A percentile compares a stretch with the other conserved stretches of the same genome.
Conservation (phyloP, 495 filamentous ascomycete species). For the Acidiella bohemica region DNA sequence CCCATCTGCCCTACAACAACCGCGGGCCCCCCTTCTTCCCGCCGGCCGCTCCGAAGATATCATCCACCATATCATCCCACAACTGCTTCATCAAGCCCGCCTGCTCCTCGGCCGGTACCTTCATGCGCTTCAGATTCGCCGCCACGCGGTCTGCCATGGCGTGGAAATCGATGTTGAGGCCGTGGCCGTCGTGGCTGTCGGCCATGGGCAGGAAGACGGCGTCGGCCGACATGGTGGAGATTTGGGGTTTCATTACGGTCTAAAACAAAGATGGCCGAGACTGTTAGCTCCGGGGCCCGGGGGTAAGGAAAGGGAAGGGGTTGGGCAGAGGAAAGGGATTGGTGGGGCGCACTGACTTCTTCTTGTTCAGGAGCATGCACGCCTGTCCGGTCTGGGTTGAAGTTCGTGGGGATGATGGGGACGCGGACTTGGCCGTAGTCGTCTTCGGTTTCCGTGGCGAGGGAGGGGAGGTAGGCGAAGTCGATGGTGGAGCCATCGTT, state of each 20-base stretch:
- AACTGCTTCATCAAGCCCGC: constrained; percentile 36
- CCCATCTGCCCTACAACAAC: no score
- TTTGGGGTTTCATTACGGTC: constrained; percentile 45
- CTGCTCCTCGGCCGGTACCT: constrained; percentile 21
- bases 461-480: constrained; percentile 45
- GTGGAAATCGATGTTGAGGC: constrained; percentile 44
- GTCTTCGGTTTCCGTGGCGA: constrained; percentile 32
- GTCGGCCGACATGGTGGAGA: constrained; percentile 41
- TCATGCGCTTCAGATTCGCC: constrained; percentile 25
- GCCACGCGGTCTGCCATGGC: constrained; percentile 39
- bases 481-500: constrained; percentile 50
- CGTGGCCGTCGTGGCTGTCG: constrained; percentile 46
- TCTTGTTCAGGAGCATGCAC: constrained; percentile 16
- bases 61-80: constrained; percentile 45
- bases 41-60: constrained; percentile 41
- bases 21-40: no score
- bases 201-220: constrained; percentile 41
- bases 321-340: not conserved
- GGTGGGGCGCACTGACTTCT: constrained; percentile 11
- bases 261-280: constrained; percentile 28
- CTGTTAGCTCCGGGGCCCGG: no score
- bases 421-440: constrained; percentile 26
- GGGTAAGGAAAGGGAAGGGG: no score
- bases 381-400: constrained; percentile 17
- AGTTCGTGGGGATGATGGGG: constrained; percentile 41